Conservation (phyloP, 495 filamentous ascomycete genomes). For the Podospora tetraspora region DNA sequence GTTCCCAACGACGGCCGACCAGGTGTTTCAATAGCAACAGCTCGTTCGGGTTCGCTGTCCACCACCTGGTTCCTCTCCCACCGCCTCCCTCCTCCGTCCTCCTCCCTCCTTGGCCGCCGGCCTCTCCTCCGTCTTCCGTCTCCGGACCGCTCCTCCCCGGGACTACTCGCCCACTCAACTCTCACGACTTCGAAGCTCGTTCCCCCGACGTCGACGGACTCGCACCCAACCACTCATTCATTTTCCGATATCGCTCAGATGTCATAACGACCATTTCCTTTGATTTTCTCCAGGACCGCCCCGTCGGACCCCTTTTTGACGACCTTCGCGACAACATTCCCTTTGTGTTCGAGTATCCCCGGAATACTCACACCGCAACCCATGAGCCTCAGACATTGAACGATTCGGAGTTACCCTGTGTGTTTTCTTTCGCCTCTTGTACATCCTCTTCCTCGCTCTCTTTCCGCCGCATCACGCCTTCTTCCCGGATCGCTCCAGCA, state of each 20-base stretch:
- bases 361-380: slow-evolving; percentile 44
- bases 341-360: slow-evolving; percentile 47
- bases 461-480: slow-evolving; percentile 20
- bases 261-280: slow-evolving; percentile 61
- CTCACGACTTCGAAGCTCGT: slow-evolving; percentile 6
- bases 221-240: slow-evolving; percentile 37
- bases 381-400: slow-evolving; percentile 63
- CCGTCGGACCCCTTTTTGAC: slow-evolving; percentile 44
- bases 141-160: slow-evolving; percentile 11
- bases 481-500: slow-evolving; percentile 6
- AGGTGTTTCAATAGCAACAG: slow-evolving; percentile 36
- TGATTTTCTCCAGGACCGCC: slow-evolving; percentile 44
- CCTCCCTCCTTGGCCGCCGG: not conserved
- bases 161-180: not conserved
- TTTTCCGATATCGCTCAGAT: slow-evolving; percentile 51
- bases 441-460: slow-evolving; percentile 35
- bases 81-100: not conserved
- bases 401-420: slow-evolving; percentile 50
- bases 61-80: slow-evolving; percentile 31
- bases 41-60: slow-evolving; percentile 28
- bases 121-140: not conserved
- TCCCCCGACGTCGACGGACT: not conserved
- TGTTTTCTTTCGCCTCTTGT: slow-evolving; percentile 42
- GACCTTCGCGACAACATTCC: slow-evolving; percentile 34
- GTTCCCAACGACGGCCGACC: slow-evolving; percentile 35